phyloP scores from a whole-genome alignment of 108 stramenopile genomes.

The Skeletonema potamos region DNA sequence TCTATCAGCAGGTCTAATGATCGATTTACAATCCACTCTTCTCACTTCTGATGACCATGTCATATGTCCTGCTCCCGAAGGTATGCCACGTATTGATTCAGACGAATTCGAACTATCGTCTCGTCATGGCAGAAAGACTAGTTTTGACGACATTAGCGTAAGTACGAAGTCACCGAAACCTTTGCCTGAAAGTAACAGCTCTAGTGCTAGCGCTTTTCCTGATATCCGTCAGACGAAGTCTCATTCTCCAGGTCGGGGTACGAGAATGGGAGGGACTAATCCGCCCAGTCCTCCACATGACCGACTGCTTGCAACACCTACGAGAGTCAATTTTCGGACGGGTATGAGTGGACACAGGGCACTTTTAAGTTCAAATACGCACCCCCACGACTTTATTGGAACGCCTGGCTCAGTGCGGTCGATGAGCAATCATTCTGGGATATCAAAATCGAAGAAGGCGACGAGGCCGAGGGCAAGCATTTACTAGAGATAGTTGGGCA shows the following conservation, averaged over 20 bases:
- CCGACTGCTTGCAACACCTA: constrained; percentile 38
- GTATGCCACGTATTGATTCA: constrained; percentile 31
- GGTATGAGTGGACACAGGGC: constrained; percentile 77
- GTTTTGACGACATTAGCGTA: constrained; percentile 20
- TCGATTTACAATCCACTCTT: constrained; percentile 67
- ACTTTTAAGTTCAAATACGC: constrained; percentile 55
- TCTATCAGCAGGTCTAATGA: constrained; percentile 69
- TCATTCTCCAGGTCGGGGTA: constrained; percentile 34
- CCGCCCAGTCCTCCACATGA: constrained; percentile 57
- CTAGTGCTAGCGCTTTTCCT: neutral
- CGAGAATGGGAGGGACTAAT: constrained; percentile 10
- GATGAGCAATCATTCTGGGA: constrained; percentile 68
- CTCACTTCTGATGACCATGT: constrained; percentile 68
- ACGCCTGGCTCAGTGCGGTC: constrained; percentile 37
- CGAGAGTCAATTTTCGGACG: constrained; percentile 70
- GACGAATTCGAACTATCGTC: constrained; percentile 10
- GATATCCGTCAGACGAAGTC: constrained; percentile 37
- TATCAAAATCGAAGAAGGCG: constrained; percentile 50
- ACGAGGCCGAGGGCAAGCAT: constrained; percentile 29
- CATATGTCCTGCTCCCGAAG: constrained; percentile 34
- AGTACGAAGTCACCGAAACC: constrained; percentile 2
- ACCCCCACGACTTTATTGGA: constrained; percentile 62
- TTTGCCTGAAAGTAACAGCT: neutral
- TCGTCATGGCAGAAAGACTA: neutral
- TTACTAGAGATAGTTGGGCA: constrained; percentile 11